phyloP scores from a whole-genome alignment of 2,329 filamentous ascomycete genomes.

The Calonectria pseudoturangicola region DNA sequence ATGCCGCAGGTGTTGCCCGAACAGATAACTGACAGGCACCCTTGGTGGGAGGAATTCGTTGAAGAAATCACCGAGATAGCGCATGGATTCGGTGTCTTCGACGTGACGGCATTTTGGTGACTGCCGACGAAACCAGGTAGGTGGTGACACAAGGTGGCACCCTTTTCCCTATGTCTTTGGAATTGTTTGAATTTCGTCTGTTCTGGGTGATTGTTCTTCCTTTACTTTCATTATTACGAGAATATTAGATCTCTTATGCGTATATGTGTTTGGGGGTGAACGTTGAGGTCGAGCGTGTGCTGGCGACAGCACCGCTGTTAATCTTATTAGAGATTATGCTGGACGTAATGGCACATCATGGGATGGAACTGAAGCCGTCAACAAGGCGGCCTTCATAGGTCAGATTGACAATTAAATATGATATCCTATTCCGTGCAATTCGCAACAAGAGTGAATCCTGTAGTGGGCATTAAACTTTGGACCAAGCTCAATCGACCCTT shows the following conservation, averaged over 20 bases:
- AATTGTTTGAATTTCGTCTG: not conserved
- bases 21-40: constrained; percentile 4
- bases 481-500: not conserved
- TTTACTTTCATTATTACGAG: not conserved
- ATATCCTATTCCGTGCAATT: not conserved
- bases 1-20: not conserved
- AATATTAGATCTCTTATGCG: constrained; percentile 21
- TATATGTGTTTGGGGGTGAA: not conserved
- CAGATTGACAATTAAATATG: constrained; percentile 14
- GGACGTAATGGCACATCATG: constrained; percentile 18
- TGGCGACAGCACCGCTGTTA: not conserved
- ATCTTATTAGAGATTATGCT: constrained; percentile 24
- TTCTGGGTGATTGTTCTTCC: not conserved
- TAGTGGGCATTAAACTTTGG: not conserved
- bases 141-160: not conserved
- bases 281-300: constrained; percentile 4
- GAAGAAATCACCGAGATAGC: not conserved
- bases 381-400: not conserved
- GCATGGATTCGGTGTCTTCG: not conserved
- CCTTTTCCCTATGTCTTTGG: not conserved
- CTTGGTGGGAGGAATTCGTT: constrained; percentile 16
- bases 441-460: not conserved
- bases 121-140: not conserved
- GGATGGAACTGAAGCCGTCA: constrained; percentile 1
- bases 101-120: constrained; percentile 19